These are phyloP conservation scores for Apiospora hydei DNA, from an alignment of 2,329 filamentous ascomycete genomes.

Conservation along the genomic window DNA sequence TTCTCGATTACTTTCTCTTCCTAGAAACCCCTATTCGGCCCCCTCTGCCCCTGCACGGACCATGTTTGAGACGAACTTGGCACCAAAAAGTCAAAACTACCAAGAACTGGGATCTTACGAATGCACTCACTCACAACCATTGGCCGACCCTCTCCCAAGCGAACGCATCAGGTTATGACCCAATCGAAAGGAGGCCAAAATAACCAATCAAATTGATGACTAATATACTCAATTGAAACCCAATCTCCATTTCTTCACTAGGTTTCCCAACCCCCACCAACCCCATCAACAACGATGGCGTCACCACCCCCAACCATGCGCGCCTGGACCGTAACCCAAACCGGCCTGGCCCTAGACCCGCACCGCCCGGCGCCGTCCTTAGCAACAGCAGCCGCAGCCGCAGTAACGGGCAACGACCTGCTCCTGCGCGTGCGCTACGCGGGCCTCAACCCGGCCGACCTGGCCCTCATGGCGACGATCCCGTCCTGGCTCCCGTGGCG, in stretches of 20 bases:
- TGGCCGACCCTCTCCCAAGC: neutral
- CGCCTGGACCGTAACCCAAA: conserved; percentile 24
- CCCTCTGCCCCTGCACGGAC: neutral
- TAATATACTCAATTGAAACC: neutral
- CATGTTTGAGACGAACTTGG: neutral
- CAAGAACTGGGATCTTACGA: neutral
- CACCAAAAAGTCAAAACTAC: neutral
- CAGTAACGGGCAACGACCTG: conserved; percentile 23
- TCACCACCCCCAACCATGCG: conserved; percentile 24
- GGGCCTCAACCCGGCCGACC: conserved; percentile 29
- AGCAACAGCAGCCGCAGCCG: neutral
- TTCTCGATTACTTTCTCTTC: neutral
- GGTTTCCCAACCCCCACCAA: neutral
- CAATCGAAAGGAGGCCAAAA: neutral
- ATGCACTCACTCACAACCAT: neutral
- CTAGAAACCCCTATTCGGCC: neutral
- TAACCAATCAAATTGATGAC: too few species aligned
- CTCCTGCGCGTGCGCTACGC: conserved; percentile 28
- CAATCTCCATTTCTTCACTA: neutral
- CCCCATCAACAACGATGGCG: neutral
- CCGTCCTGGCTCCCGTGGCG: conserved; percentile 28
- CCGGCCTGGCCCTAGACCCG: conserved; percentile 23
- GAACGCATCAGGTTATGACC: neutral
- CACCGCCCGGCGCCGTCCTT: conserved; percentile 22
- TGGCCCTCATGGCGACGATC: conserved; percentile 23